Conservation (phyloP, 2,329 filamentous ascomycete species). For the Lasiodiplodia sp. region DNA sequence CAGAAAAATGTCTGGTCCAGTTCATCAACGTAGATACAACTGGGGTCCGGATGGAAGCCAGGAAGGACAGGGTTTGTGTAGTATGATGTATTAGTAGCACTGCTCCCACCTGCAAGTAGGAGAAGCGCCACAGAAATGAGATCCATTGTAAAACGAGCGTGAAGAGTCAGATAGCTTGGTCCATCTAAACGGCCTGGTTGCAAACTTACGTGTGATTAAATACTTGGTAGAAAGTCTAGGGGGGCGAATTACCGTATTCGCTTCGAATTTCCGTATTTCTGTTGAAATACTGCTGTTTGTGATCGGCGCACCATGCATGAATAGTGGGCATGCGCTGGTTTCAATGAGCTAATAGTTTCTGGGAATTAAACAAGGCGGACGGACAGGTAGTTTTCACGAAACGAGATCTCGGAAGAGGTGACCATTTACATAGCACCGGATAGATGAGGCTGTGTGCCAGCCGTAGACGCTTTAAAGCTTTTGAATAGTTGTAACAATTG, state of each 20-base stretch:
- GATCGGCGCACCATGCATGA: too few species aligned
- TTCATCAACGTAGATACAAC: constrained; percentile 51
- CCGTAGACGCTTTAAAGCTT: too few species aligned
- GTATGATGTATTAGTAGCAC: background rate
- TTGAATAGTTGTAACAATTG: too few species aligned
- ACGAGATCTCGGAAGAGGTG: too few species aligned
- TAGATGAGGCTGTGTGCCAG: too few species aligned
- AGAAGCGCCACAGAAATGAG: background rate
- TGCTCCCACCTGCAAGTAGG: background rate
- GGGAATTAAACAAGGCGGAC: too few species aligned
- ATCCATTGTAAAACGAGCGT: background rate
- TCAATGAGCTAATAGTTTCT: too few species aligned
- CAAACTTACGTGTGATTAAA: background rate
- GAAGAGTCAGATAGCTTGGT: background rate
- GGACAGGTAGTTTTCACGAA: too few species aligned
- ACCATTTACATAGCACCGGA: too few species aligned
- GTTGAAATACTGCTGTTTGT: too few species aligned
- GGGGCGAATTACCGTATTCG: constrained; percentile 11
- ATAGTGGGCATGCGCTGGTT: too few species aligned
- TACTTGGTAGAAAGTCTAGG: background rate
- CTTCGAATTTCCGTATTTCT: background rate
- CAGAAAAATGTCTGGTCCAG: constrained; percentile 55
- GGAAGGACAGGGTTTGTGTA: constrained; percentile 57
- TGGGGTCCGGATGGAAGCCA: constrained; percentile 60
- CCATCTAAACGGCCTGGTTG: background rate